Percentiles rank a stretch among this genome's conserved stretches.
phyloP scores from a whole-genome alignment of 371 early-diverging fungal genomes.

The Zychaea mexicana region DNA sequence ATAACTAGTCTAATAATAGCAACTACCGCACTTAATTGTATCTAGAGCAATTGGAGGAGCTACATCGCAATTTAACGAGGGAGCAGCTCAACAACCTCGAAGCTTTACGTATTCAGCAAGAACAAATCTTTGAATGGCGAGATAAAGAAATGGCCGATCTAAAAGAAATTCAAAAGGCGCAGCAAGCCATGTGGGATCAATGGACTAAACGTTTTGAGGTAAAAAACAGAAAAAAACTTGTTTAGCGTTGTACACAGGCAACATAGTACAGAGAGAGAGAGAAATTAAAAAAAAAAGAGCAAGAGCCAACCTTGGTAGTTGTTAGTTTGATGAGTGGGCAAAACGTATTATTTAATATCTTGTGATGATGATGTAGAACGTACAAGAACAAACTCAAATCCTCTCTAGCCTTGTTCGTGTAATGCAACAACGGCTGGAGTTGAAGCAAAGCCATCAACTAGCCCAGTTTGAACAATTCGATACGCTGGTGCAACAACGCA shows the following conservation, averaged over 20 bases:
- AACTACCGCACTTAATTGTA: background rate
- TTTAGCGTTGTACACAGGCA: too few species aligned
- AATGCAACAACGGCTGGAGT: background rate
- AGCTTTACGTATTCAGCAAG: slow-evolving; percentile 8
- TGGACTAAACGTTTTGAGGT: slow-evolving; percentile 4
- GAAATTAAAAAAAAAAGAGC: background rate
- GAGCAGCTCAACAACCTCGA: slow-evolving; percentile 6
- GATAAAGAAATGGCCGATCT: slow-evolving; percentile 6
- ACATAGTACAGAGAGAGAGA: too few species aligned
- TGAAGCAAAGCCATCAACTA: background rate
- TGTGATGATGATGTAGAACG: background rate
- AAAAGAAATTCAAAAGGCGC: background rate
- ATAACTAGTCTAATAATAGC: background rate
- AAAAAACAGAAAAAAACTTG: background rate
- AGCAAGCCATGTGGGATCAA: slow-evolving; percentile 7
- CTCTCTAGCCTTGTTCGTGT: background rate
- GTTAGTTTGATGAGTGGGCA: background rate
- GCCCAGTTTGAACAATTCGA: background rate
- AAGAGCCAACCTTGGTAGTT: background rate
- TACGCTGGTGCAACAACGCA: background rate
- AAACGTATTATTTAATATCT: background rate
- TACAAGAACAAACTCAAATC: slow-evolving; percentile 3
- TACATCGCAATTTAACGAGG: slow-evolving; percentile 9
- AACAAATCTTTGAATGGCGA: slow-evolving; percentile 11
- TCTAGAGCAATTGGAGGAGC: slow-evolving; percentile 10